Conservation (phyloP, 345 rosid species). For the Pugionium cornutum region DNA sequence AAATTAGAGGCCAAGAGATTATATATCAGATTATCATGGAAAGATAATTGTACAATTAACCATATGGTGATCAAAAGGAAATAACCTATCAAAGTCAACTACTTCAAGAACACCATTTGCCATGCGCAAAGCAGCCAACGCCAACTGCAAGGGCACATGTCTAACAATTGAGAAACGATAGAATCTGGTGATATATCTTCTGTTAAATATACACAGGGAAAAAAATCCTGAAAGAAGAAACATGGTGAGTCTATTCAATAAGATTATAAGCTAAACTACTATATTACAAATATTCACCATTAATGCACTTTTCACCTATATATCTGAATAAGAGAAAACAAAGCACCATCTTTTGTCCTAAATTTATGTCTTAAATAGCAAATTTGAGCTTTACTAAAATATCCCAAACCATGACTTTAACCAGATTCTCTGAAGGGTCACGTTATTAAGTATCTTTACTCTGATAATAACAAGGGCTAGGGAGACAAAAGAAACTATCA, state of each 20-base stretch:
- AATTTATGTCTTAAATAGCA: background rate
- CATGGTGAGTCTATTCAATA: background rate
- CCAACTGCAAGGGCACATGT: slow-evolving; percentile 54
- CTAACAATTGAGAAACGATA: slow-evolving; percentile 19
- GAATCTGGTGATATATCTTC: slow-evolving; percentile 3
- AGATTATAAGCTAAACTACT: background rate
- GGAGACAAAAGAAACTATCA: slow-evolving; percentile 15
- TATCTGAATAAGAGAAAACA: background rate
- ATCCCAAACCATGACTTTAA: slow-evolving; percentile 2
- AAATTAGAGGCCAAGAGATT: slow-evolving; percentile 6
- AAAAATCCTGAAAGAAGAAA: slow-evolving; percentile 1
- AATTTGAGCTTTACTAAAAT: background rate
- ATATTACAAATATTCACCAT: background rate
- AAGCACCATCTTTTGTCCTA: background rate
- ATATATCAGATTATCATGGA: background rate
- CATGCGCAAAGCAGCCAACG: slow-evolving; percentile 73
- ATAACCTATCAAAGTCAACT: slow-evolving; percentile 78
- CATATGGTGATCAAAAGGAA: slow-evolving; percentile 15
- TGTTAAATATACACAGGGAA: background rate
- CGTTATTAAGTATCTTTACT: slow-evolving; percentile 3
- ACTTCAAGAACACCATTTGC: slow-evolving; percentile 61
- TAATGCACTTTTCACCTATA: background rate
- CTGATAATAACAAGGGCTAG: background rate
- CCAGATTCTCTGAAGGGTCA: slow-evolving; percentile 8
- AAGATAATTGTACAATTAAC: slow-evolving; percentile 6